A percentile compares a stretch with the other conserved stretches of the same genome.
phyloP scores from a whole-genome alignment of 2,329 filamentous ascomycete genomes.

The Calonectria pteridis region DNA sequence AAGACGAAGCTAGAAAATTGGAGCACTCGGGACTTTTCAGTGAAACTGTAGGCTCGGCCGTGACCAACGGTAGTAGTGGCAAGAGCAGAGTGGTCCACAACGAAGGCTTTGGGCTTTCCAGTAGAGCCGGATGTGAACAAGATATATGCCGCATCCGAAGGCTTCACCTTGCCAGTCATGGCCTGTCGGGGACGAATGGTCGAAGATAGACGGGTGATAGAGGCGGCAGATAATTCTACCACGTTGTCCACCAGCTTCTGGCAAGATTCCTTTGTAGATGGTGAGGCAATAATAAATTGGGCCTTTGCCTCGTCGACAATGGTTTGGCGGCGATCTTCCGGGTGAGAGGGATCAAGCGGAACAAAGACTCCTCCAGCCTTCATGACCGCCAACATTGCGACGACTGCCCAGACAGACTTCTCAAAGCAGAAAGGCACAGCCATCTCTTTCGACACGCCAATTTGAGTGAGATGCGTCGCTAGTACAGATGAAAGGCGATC shows the following conservation, averaged over 20 bases:
- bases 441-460: constrained; percentile 8
- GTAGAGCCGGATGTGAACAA: constrained; percentile 70
- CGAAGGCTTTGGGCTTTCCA: constrained; percentile 65
- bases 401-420: constrained; percentile 27
- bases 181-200: background rate
- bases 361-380: constrained; percentile 48
- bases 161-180: background rate
- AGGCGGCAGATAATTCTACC: background rate
- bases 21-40: constrained; percentile 15
- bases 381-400: constrained; percentile 49
- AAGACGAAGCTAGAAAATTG: constrained; percentile 52
- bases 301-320: background rate
- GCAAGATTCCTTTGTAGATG: background rate
- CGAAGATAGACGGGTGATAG: background rate
- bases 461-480: background rate
- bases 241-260: background rate
- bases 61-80: constrained; percentile 10
- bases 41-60: background rate
- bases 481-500: constrained; percentile 14
- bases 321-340: constrained; percentile 37
- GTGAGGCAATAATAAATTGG: background rate
- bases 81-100: constrained; percentile 39
- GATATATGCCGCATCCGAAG: constrained; percentile 45
- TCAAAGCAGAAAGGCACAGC: constrained; percentile 27
- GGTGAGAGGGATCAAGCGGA: constrained; percentile 53